Evolutionary conservation across 768 basidiomycete species (phyloP), one percentile per base, ranked within the genome.

Genomic region (Amanita rubescens): DNA sequence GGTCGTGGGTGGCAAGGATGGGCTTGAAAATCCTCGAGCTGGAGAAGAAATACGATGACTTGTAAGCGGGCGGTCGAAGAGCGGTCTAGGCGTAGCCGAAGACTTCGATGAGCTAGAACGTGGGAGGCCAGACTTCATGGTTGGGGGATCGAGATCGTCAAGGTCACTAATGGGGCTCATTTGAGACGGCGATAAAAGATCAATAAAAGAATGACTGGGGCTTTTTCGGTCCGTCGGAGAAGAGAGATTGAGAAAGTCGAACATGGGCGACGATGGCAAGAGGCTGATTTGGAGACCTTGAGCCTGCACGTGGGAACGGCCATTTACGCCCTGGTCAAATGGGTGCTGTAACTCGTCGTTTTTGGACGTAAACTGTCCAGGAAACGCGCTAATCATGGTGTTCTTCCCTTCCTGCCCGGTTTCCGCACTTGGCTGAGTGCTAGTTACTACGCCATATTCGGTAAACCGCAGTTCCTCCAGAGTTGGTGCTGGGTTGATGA

Each of bases 1-100:
- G 4, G 81, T 82, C 2, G 85, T 86, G 1, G 82, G 79, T 0
- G 85, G 84, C 19, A 78, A 68, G 20, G 56, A 39, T 5, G 15
- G 25, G 7, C 27, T 30, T 5, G 14, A 46, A 24, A n/a, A n/a
- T 30, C 27, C 27, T 11, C 27, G 14, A 10, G 12, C 8, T 43
- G 20, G 20, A 22, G 30, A 30, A 32, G 44, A 25, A 25, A n/a
- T 34, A 6, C 15, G 33, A 32, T 12, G 17, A 22, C 20, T 5
- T 34, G 19, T 48, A 10, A 17, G 33, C 20, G 33, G 14, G n/a
- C 19, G 19, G 34, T 33, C 17, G 30, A 78, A 78, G 38, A 67
- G 55, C 5, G 77, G 75, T 55, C 78, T 82, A 9, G 78, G 71
- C 2, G 75, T n/a, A n/a, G n/a, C n/a, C n/a, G n/a, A n/a, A n/a